Conservation (phyloP, 441 rosid genomes). For the Adansonia madagascariensis region DNA sequence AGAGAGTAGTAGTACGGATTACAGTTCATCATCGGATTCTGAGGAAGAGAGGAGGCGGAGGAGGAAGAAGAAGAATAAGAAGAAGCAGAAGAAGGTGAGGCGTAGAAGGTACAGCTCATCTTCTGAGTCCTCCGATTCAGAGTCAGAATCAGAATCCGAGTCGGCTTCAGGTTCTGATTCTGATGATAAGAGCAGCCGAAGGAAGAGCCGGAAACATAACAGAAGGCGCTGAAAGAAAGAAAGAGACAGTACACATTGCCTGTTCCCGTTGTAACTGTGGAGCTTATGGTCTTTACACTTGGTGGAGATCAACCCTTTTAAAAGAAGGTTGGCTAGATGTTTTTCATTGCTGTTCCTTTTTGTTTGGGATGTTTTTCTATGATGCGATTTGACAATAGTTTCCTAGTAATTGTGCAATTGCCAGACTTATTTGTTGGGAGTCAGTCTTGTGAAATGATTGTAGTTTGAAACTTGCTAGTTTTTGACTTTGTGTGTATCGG, state of each 20-base stretch:
- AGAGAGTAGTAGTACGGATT: constrained; percentile 57
- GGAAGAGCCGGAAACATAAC: constrained; percentile 70
- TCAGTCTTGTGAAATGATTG: not conserved
- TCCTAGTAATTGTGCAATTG: not conserved
- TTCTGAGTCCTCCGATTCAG: constrained; percentile 79
- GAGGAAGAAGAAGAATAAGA: constrained; percentile 47
- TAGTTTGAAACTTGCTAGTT: not conserved
- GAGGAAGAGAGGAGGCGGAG: constrained; percentile 66
- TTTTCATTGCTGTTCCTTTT: not conserved
- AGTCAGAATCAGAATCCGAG: constrained; percentile 51
- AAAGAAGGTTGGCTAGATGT: constrained; percentile 21
- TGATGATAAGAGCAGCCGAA: constrained; percentile 62
- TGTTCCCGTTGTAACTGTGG: not conserved
- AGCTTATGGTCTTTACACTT: constrained; percentile 19
- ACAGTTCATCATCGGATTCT: constrained; percentile 77
- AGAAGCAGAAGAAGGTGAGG: constrained; percentile 45
- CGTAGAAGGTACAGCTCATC: constrained; percentile 70
- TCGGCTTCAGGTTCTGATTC: constrained; percentile 49
- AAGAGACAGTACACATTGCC: not conserved
- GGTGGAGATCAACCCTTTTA: not conserved
- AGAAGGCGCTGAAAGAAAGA: constrained; percentile 46
- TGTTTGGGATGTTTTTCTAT: constrained; percentile 16
- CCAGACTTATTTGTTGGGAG: not conserved
- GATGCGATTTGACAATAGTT: constrained; percentile 20
- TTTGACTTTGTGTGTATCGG: not conserved